Conservation (phyloP, 116 monocot species). For the Zostera marina region DNA sequence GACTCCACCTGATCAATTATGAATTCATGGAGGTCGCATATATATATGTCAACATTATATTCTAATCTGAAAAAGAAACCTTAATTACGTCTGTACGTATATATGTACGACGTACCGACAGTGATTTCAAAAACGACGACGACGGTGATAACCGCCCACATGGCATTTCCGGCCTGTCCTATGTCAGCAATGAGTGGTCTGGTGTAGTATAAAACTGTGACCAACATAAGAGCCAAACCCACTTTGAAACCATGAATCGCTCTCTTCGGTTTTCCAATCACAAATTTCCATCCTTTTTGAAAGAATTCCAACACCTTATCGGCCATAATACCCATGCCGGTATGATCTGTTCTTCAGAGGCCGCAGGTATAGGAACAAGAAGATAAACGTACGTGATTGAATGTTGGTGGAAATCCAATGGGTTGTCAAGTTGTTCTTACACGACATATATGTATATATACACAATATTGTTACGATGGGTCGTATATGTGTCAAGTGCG, state of each 20-base stretch:
- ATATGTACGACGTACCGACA: constrained; percentile 54
- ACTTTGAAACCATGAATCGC: constrained; percentile 53
- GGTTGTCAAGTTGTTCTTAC: too few relatives aligned
- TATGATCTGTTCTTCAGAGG: too few relatives aligned
- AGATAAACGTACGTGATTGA: too few relatives aligned
- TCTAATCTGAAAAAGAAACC: too few relatives aligned
- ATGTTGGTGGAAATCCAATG: too few relatives aligned
- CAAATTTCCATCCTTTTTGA: constrained; percentile 31
- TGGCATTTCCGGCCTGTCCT: constrained; percentile 28
- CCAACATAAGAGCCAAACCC: constrained; percentile 38
- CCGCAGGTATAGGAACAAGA: neutral
- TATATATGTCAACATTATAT: neutral
- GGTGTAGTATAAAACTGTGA: constrained; percentile 66
- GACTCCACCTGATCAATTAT: constrained; percentile 29
- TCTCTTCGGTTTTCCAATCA: constrained; percentile 51
- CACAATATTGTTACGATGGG: too few relatives aligned
- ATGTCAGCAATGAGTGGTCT: constrained; percentile 54
- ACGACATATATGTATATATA: too few relatives aligned
- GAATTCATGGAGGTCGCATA: neutral
- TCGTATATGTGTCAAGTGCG: too few relatives aligned
- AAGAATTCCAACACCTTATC: constrained; percentile 6
- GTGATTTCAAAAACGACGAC: constrained; percentile 60
- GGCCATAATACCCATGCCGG: neutral
- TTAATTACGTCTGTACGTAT: too few relatives aligned
- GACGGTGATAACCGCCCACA: constrained; percentile 77